Percentiles rank a stretch among this genome's conserved stretches.
Conservation (phyloP, 2,329 filamentous ascomycete species). For the Pseudocercospora cruenta region DNA sequence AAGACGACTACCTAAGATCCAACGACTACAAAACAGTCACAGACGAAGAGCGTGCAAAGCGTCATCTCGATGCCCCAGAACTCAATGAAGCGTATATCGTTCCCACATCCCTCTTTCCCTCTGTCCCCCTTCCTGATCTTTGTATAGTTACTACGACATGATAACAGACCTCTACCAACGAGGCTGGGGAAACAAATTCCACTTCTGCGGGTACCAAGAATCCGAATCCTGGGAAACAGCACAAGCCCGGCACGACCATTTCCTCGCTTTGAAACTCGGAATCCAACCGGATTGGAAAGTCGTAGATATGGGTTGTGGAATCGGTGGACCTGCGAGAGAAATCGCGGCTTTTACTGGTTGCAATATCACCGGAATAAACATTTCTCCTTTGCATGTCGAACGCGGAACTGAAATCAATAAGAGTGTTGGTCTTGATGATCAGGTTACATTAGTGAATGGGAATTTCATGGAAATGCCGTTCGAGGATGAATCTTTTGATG, state of each 20-base stretch:
- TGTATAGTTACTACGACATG: slow-evolving; percentile 82
- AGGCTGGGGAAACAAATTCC: slow-evolving; percentile 90
- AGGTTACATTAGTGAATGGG: slow-evolving; percentile 83
- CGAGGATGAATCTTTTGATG: slow-evolving; percentile 34
- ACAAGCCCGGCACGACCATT: slow-evolving; percentile 58
- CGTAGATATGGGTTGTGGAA: slow-evolving; percentile 40
- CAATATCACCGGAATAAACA: slow-evolving; percentile 36
- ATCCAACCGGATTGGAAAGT: slow-evolving; percentile 34
- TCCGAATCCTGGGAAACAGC: slow-evolving; percentile 84
- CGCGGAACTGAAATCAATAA: slow-evolving; percentile 64
- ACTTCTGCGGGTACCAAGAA: slow-evolving; percentile 86
- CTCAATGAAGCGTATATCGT: not conserved
- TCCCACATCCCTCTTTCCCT: not conserved
- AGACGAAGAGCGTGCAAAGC: not conserved
- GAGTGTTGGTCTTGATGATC: slow-evolving; percentile 74
- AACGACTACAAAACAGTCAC: slow-evolving; percentile 8
- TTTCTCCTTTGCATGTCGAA: slow-evolving; percentile 37
- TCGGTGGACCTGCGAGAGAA: slow-evolving; percentile 37
- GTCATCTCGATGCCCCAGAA: not conserved
- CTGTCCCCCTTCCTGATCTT: not conserved
- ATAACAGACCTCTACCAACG: slow-evolving; percentile 97
- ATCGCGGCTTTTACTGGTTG: slow-evolving; percentile 37
- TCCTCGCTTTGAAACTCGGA: slow-evolving; percentile 32
- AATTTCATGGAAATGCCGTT: slow-evolving; percentile 37
- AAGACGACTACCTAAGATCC: slow-evolving; percentile 1